phyloP scores from a whole-genome alignment of 306 rosid genomes.

The Rosa persica region DNA sequence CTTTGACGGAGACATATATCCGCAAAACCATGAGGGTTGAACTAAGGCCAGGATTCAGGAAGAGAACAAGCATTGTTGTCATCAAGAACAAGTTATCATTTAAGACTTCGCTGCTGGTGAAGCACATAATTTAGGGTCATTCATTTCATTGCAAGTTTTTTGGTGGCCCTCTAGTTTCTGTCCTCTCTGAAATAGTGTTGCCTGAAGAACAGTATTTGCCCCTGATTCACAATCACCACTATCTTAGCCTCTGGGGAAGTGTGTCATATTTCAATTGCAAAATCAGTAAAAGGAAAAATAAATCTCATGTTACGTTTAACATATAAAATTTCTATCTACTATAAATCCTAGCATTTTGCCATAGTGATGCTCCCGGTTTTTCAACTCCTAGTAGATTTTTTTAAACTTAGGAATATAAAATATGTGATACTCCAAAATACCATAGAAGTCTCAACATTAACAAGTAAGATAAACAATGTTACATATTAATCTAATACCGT shows the following conservation, averaged over 20 bases:
- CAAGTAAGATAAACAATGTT: too few relatives aligned
- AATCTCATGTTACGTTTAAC: neutral
- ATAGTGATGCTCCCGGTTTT: neutral
- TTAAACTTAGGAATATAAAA: too few relatives aligned
- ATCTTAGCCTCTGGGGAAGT: neutral
- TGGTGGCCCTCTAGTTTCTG: neutral
- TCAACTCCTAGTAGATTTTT: neutral
- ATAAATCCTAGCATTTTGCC: neutral
- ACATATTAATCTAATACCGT: too few relatives aligned
- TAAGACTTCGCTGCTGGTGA: neutral
- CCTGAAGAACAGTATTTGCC: neutral
- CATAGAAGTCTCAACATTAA: too few relatives aligned
- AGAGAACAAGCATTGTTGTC: neutral
- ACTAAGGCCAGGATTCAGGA: neutral
- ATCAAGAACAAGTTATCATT: neutral
- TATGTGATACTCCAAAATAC: neutral
- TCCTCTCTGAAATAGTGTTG: conserved; percentile 2
- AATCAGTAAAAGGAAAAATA: neutral
- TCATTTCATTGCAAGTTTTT: neutral
- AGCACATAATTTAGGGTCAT: neutral
- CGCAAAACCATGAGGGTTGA: neutral
- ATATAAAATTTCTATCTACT: neutral
- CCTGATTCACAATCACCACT: neutral
- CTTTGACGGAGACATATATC: conserved; percentile 2
- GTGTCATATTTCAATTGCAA: neutral